These are phyloP conservation scores for Trichosanthes cucumerina DNA, from an alignment of 306 rosid genomes.

Conservation along the genomic window DNA sequence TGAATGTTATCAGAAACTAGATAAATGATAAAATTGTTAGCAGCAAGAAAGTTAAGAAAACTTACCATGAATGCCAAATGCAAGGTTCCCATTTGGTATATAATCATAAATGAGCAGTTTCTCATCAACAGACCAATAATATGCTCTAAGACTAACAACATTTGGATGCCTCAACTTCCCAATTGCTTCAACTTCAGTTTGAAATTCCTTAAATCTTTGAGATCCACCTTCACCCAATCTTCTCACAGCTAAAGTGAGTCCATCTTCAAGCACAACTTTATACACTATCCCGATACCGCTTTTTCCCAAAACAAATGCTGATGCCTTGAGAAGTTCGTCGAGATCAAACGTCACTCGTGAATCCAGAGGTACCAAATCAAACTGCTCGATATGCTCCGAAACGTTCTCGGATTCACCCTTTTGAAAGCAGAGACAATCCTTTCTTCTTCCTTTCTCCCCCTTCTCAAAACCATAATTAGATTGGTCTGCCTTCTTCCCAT, in stretches of 20 bases:
- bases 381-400: constrained; percentile 74
- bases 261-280: constrained; percentile 96
- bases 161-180: constrained; percentile 92
- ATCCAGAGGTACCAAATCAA: constrained; percentile 88
- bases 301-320: constrained; percentile 93
- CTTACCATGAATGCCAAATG: constrained; percentile 78
- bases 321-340: constrained; percentile 97
- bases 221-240: constrained; percentile 98
- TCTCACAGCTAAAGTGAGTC: constrained; percentile 78
- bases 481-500: constrained; percentile 34
- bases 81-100: constrained; percentile 82
- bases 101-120: constrained; percentile 91
- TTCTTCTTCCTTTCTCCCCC: constrained; percentile 46
- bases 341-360: constrained; percentile 71
- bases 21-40: neutral
- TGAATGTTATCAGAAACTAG: constrained; percentile 20
- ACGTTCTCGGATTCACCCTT: constrained; percentile 60
- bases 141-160: constrained; percentile 69
- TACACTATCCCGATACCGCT: constrained; percentile 94
- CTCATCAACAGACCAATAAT: constrained; percentile 98
- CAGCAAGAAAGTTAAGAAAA: neutral
- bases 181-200: constrained; percentile 95
- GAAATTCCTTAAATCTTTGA: constrained; percentile 93
- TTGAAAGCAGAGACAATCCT: constrained; percentile 66
- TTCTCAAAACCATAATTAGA: constrained; percentile 26